These are phyloP conservation scores for Penicillium sp. DNA, from an alignment of 2,329 filamentous ascomycete genomes.

Conservation along the genomic window DNA sequence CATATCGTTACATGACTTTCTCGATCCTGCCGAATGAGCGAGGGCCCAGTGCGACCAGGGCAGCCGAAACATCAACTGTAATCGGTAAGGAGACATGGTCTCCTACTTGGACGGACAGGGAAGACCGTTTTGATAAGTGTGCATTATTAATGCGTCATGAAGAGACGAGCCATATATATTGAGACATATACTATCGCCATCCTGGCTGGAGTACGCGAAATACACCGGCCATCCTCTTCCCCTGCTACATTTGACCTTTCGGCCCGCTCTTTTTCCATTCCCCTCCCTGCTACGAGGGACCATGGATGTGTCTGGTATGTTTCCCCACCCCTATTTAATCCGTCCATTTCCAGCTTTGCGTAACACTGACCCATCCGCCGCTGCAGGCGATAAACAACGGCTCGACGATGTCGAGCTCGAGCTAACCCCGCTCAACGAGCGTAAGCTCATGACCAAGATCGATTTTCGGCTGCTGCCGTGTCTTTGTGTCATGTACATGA, in stretches of 20 bases:
- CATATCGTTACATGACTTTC: background rate
- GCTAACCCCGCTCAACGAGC: conserved; percentile 50
- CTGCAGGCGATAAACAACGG: conserved; percentile 9
- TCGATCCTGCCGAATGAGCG: background rate
- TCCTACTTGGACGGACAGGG: too few relatives aligned
- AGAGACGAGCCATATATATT: background rate
- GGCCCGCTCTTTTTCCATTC: background rate
- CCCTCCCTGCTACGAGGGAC: too few relatives aligned
- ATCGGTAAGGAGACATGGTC: background rate
- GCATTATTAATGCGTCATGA: too few relatives aligned
- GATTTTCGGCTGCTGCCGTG: conserved; percentile 72
- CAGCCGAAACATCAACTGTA: background rate
- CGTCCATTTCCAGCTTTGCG: background rate
- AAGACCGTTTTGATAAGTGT: too few relatives aligned
- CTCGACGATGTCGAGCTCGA: conserved; percentile 12
- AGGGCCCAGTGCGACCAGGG: background rate
- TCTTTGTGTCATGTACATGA: conserved; percentile 70
- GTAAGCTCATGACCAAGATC: conserved; percentile 67
- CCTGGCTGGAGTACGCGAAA: background rate
- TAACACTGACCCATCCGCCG: background rate
- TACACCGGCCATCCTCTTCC: background rate
- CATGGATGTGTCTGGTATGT: background rate
- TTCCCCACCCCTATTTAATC: background rate
- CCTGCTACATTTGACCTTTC: background rate
- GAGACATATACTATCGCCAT: background rate